Evolutionary conservation across 768 basidiomycete species (phyloP), one percentile per base, ranked within the genome.

Genomic region (Astraeus odoratus): DNA sequence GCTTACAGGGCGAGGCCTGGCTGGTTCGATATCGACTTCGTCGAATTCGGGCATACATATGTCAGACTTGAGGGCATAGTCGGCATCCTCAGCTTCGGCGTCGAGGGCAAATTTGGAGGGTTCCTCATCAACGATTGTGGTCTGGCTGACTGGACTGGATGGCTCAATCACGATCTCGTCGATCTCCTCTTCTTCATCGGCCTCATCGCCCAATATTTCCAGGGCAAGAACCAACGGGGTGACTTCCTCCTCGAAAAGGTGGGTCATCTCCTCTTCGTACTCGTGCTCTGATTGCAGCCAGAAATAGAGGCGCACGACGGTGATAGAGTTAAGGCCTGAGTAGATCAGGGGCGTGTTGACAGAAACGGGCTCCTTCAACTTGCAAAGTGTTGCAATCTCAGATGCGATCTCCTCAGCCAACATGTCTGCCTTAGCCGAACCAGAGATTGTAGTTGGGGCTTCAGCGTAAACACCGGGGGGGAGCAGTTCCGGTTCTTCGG

Each of bases 241-340:
- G 33, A 61, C 42, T 19, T 64, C 61, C 30, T 61, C 61, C 20
- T 64, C 58, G 27, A 66, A 59, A 7, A 67, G 47, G 35, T 57
- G 55, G 29, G 52, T 34, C 54, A 62, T 54, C 42, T 60, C 58
- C 19, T 57, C 63, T 10, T 47, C 53, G 36, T 60, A 65, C 41
- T 66, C 61, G 42, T 57, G 47, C 22, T 58, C 59, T 20, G 57
- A 63, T 48, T 62, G 65, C 46, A 67, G 48, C 65, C 64, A 67
- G 54, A 59, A 53, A 50, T 59, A 53, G 22, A 67, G 52, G 25
- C 56, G 53, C 16, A 59, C 55, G 6, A 62, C 51, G 5, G 58
- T 63, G 48, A 56, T 56, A 30, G 63, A 57, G 27, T 62, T 61
- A 37, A 68, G 61, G 34, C 64, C 65, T 0, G 60, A 55, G 47